Conservation (phyloP, 2,329 filamentous ascomycete species). For the Diaporthe longicolla region DNA sequence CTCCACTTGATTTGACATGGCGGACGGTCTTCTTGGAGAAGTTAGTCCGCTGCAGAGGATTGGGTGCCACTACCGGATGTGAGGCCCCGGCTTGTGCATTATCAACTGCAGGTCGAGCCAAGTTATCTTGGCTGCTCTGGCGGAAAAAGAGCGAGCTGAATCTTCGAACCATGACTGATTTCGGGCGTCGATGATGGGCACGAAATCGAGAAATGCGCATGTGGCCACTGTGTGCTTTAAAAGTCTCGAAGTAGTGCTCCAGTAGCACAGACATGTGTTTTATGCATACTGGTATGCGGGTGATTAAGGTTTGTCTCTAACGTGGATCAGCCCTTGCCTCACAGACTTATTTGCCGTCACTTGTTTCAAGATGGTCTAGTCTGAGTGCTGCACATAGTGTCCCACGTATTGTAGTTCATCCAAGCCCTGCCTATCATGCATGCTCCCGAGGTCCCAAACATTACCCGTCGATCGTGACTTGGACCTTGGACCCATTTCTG, state of each 20-base stretch:
- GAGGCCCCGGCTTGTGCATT: background rate
- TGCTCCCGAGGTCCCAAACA: slow-evolving; percentile 8
- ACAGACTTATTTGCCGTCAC: slow-evolving; percentile 7
- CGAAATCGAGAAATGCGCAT: background rate
- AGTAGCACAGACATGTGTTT: slow-evolving; percentile 25
- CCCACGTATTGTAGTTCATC: slow-evolving; percentile 24
- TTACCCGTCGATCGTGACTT: background rate
- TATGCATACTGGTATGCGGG: background rate
- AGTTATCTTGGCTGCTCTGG: background rate
- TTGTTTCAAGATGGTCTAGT: slow-evolving; percentile 29
- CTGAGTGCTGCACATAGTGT: background rate
- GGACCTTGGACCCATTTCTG: background rate
- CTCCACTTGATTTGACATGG: slow-evolving; percentile 16
- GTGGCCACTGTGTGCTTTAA: slow-evolving; percentile 22
- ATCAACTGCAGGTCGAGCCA: background rate
- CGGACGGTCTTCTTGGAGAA: slow-evolving; percentile 6
- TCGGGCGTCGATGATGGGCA: background rate
- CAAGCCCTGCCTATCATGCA: slow-evolving; percentile 9
- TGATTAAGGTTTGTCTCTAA: slow-evolving; percentile 33
- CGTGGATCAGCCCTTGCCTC: slow-evolving; percentile 29
- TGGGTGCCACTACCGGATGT: background rate
- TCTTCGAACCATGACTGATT: slow-evolving; percentile 1
- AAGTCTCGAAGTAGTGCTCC: background rate
- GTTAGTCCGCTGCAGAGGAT: slow-evolving; percentile 6
- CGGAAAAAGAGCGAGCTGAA: slow-evolving; percentile 30